phyloP scores from a whole-genome alignment of 1,139 yeast species.

The Yamadazyma mexicana region DNA sequence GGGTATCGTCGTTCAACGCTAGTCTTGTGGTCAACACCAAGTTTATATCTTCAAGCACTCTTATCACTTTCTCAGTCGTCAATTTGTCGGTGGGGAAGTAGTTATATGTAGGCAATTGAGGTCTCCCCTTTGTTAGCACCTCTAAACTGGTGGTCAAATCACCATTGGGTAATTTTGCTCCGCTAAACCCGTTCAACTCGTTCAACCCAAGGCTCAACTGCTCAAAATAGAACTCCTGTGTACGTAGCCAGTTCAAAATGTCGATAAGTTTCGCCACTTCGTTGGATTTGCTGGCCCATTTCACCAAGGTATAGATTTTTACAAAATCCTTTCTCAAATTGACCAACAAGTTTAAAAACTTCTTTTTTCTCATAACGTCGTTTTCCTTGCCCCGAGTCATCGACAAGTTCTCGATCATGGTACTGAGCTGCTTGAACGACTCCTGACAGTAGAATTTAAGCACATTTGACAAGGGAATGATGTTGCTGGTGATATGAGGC shows the following conservation, averaged over 20 bases:
- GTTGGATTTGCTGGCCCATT: constrained; percentile 78
- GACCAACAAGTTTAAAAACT: constrained; percentile 67
- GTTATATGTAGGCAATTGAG: constrained; percentile 69
- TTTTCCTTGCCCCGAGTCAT: constrained; percentile 37
- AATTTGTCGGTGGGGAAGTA: constrained; percentile 54
- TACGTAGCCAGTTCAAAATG: constrained; percentile 78
- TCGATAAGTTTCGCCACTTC: constrained; percentile 79
- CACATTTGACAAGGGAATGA: constrained; percentile 60
- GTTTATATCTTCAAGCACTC: constrained; percentile 68
- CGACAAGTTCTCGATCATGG: constrained; percentile 59
- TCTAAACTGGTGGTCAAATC: constrained; percentile 86
- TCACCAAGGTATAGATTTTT: constrained; percentile 77
- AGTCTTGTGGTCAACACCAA: constrained; percentile 72
- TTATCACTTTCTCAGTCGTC: constrained; percentile 56
- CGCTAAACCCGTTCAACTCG: constrained; percentile 64
- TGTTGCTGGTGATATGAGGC: constrained; percentile 77
- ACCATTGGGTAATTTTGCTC: constrained; percentile 88
- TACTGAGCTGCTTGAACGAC: constrained; percentile 63
- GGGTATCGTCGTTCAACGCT: constrained; percentile 65
- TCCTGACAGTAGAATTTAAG: constrained; percentile 62
- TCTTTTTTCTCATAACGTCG: constrained; percentile 65
- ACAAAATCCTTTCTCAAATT: constrained; percentile 77
- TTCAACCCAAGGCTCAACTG: constrained; percentile 52
- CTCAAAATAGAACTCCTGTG: constrained; percentile 73
- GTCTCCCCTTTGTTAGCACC: constrained; percentile 76